Conservation (phyloP, 75 land plant genomes). For the Selaginella tamariscina region DNA sequence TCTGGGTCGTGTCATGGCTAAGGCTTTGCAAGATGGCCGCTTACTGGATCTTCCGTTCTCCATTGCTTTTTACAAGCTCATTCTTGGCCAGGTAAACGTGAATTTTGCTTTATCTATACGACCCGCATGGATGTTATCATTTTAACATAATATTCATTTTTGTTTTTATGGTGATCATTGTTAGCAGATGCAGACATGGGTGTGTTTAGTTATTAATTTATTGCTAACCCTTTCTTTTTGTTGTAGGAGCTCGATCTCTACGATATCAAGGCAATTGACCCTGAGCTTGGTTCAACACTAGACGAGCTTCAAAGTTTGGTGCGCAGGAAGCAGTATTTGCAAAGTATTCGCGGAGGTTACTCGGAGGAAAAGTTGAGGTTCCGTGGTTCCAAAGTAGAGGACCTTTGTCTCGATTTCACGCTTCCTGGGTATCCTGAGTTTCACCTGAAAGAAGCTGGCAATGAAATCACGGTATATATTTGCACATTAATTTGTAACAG, state of each 20-base stretch:
- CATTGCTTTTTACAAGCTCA: slow-evolving; percentile 68
- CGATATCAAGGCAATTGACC: slow-evolving; percentile 68
- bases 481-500: background rate
- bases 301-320: slow-evolving; percentile 78
- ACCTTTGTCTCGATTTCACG: slow-evolving; percentile 82
- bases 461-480: slow-evolving; percentile 31
- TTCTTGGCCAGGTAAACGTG: slow-evolving; percentile 73
- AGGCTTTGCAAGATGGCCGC: slow-evolving; percentile 96
- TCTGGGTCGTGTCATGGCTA: slow-evolving; percentile 85
- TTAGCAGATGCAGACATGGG: background rate
- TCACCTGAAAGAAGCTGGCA: slow-evolving; percentile 45
- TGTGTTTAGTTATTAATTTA: too few relatives aligned
- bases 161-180: background rate
- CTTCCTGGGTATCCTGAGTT: slow-evolving; percentile 91
- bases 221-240: background rate
- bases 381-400: slow-evolving; percentile 62
- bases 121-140: too few relatives aligned
- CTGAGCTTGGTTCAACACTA: slow-evolving; percentile 70
- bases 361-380: slow-evolving; percentile 35
- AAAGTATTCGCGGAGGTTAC: slow-evolving; percentile 21
- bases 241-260: slow-evolving; percentile 85
- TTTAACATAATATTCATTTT: background rate
- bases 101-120: too few relatives aligned
- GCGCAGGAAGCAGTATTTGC: slow-evolving; percentile 48
- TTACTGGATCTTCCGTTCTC: slow-evolving; percentile 87